These are phyloP conservation scores for Stachybotrys chartarum DNA, from an alignment of 2,329 filamentous ascomycete genomes.

Conservation along the genomic window DNA sequence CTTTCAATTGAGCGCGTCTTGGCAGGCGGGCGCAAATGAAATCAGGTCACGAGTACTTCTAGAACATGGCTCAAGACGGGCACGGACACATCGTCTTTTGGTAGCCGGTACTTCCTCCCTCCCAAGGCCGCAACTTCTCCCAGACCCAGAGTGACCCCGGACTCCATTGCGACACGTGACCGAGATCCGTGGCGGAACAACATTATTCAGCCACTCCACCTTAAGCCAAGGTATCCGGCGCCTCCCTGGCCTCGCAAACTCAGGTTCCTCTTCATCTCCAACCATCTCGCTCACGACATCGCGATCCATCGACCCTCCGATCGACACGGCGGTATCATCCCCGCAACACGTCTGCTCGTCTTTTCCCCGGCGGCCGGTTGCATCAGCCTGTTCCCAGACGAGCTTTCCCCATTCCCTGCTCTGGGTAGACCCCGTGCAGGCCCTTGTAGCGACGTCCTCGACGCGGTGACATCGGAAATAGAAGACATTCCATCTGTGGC, in stretches of 20 bases:
- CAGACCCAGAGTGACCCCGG: too few relatives aligned
- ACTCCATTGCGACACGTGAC: constrained; percentile 7
- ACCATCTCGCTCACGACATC: background rate
- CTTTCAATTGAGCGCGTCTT: too few relatives aligned
- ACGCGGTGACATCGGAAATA: background rate
- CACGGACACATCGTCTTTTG: too few relatives aligned
- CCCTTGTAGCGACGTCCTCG: background rate
- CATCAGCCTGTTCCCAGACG: background rate
- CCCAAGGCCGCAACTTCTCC: too few relatives aligned
- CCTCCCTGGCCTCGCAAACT: background rate
- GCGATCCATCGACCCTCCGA: background rate
- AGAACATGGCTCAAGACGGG: too few relatives aligned
- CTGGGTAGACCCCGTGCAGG: background rate
- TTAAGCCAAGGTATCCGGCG: background rate
- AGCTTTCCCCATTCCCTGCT: background rate
- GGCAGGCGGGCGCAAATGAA: too few relatives aligned
- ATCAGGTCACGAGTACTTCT: too few relatives aligned
- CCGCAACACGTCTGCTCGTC: background rate
- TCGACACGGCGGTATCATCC: background rate
- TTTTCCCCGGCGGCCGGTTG: background rate
- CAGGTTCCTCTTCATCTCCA: background rate
- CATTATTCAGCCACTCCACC: constrained; percentile 6
- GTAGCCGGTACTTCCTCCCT: too few relatives aligned
- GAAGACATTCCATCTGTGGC: constrained; percentile 6
- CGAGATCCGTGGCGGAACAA: constrained; percentile 11